Base-by-base conservation (phyloP, 2,329 filamentous ascomycete genomes). In the Fusarium luffae region DNA sequence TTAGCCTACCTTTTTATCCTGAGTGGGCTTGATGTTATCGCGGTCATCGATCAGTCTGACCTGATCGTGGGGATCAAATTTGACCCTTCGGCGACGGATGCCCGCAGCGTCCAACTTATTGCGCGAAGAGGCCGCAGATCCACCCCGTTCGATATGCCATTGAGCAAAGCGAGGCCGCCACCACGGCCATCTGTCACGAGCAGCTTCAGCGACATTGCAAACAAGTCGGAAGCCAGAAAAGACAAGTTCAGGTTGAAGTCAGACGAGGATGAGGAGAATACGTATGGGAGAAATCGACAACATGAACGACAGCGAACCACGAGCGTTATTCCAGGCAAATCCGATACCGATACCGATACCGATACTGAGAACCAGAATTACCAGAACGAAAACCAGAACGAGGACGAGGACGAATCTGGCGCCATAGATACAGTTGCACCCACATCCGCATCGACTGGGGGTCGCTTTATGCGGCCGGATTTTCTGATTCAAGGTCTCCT, bases 161-260 rank as follows among this genome's bases (percentile, higher is more conserved):
- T 74, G 46, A 72, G 57, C 50, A 74, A 74, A 42, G 14, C 61
- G 37, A 72, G 68, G 58, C 72, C 72, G 49, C 73, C 70, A 40
- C 55, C 44, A 28, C 56, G 67, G 49, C 51, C 63, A 46, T 54
- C 59, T 49, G 49, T 42, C 34, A 69, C 37, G 37, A 50, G 48
- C 54, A 64, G 48, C 25, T 69, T 68, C 57, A 57, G 69, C 61
- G 57, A 67, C 37, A 62, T 56, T 30, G 43, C 32, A 28, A 58
- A 60, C 28, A 72, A 52, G 47, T 55, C 49, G 37, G 64, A 56
- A 57, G 34, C 16, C 40, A 51, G 55, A 18, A 54, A 57, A 19
- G 54, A 60, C 37, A 70, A 21, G 47, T 30, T 44, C 34, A 19
- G 19, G 28, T 34, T 48, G 25, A 52, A 52, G 21, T 42, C 60